Conservation (phyloP, 768 basidiomycete genomes). For the Boletus huronensis region DNA sequence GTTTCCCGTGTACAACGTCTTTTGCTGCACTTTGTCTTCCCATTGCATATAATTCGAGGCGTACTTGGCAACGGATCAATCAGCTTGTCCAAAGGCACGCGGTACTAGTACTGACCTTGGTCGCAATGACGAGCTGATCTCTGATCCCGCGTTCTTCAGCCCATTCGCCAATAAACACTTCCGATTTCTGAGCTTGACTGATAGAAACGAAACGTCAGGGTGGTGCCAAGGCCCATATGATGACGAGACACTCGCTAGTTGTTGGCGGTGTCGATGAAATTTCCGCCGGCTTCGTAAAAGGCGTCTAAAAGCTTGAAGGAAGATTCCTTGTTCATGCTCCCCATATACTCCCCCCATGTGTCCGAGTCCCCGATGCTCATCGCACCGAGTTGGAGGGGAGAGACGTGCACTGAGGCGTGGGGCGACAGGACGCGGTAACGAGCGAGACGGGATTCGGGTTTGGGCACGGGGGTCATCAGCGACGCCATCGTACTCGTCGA, state of each 20-base stretch:
- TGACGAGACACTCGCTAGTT: constrained; percentile 33
- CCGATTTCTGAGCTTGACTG: constrained; percentile 55
- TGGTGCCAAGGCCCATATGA: too few species aligned
- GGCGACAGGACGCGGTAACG: constrained; percentile 39
- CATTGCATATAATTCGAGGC: constrained; percentile 17
- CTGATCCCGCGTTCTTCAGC: constrained; percentile 39
- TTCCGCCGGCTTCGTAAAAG: constrained; percentile 43
- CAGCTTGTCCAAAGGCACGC: not conserved
- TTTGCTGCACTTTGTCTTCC: constrained; percentile 15
- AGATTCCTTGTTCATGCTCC: constrained; percentile 39
- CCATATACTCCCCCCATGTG: constrained; percentile 33
- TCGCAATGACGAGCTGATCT: constrained; percentile 48
- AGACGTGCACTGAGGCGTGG: constrained; percentile 43
- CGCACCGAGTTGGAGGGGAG: constrained; percentile 45
- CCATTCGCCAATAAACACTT: constrained; percentile 53
- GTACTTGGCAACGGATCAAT: constrained; percentile 14
- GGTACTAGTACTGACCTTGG: constrained; percentile 31
- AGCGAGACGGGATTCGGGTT: constrained; percentile 32
- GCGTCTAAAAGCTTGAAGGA: constrained; percentile 47
- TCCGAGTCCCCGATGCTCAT: constrained; percentile 44
- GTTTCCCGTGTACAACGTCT: constrained; percentile 37
- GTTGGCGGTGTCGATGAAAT: constrained; percentile 50
- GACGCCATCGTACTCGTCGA: too few species aligned
- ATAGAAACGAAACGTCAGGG: not conserved
- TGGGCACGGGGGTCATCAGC: constrained; percentile 17